phyloP scores from a whole-genome alignment of 2,329 filamentous ascomycete species.

The Pochonia chlamydosporia region DNA sequence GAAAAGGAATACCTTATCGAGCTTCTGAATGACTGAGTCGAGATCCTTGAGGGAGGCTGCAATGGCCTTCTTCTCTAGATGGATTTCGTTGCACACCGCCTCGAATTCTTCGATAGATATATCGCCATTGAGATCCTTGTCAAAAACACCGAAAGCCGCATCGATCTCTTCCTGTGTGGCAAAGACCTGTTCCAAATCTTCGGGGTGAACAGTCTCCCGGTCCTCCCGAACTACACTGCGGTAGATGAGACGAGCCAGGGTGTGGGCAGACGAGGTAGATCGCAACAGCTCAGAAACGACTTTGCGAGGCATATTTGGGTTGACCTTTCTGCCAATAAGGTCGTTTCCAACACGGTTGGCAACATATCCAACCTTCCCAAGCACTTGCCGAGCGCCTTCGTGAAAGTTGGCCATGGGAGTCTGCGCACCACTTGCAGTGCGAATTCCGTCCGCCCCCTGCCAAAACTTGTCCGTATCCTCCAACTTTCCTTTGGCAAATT shows the following conservation, averaged over 20 bases:
- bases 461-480: slow-evolving; percentile 46
- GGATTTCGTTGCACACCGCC: slow-evolving; percentile 88
- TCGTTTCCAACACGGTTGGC: slow-evolving; percentile 84
- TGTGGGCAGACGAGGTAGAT: slow-evolving; percentile 68
- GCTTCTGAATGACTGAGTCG: slow-evolving; percentile 85
- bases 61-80: slow-evolving; percentile 90
- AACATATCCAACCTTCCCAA: slow-evolving; percentile 77
- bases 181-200: slow-evolving; percentile 76
- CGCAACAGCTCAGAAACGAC: slow-evolving; percentile 74
- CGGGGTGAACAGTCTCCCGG: slow-evolving; percentile 68
- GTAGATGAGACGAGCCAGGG: slow-evolving; percentile 81
- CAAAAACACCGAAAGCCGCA: slow-evolving; percentile 85
- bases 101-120: slow-evolving; percentile 95
- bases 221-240: slow-evolving; percentile 74
- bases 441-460: slow-evolving; percentile 27
- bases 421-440: slow-evolving; percentile 52
- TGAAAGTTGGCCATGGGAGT: slow-evolving; percentile 72
- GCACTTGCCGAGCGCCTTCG: slow-evolving; percentile 67
- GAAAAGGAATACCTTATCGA: slow-evolving; percentile 85
- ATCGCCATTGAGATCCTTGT: slow-evolving; percentile 94
- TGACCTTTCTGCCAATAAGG: slow-evolving; percentile 72
- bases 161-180: slow-evolving; percentile 79
- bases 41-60: slow-evolving; percentile 91
- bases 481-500: slow-evolving; percentile 73
- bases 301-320: slow-evolving; percentile 74